Evolutionary conservation across 768 basidiomycete species (phyloP), one percentile per base, ranked within the genome.

Genomic region (Pisolithus microcarpus): DNA sequence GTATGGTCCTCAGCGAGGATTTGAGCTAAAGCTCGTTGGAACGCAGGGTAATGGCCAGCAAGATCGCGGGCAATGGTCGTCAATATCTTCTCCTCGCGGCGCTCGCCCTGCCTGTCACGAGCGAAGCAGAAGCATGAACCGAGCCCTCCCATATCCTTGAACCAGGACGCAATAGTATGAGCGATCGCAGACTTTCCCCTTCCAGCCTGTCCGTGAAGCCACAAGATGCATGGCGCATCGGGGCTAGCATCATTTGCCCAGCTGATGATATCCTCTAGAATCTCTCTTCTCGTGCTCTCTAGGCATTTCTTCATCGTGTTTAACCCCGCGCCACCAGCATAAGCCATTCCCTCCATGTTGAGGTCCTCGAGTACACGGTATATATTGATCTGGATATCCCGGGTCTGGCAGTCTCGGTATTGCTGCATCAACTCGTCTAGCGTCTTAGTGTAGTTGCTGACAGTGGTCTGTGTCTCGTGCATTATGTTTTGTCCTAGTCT

Each of bases 131-230:
- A 50, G 15, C 49, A 50, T 1, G 48, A 49, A 4, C 48, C 48
- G 6, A 49, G 48, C 26, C 24, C 24, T 8, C 39, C 48, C 38
- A 42, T 0, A 1, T 19, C 7, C 6, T 16, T n/a, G 8, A 40
- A 9, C 15, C 4, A 30, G 6, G 8, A 19, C 1, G 48, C 48
- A 13, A 50, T 50, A 1, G 49, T 50, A 16, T 50, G 49, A 13
- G 49, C 43, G 13, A 50, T 46, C 10, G 39, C 48, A 18, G 48
- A 42, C 19, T 49, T 49, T 1, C 43, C 43, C n/a, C 26, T 43
- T 4, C 43, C 43, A 11, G 26, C 43, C 43, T 43, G 43, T 5
- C 43, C 43, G 5, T 43, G 43, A 28, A 43, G 43, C 43, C 43
- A 43, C 3, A 43, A 43, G 16, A 48, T 21, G 13, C 37, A 30